These are phyloP conservation scores for Gracilaria domingensis DNA, from an alignment of 23 red algal genomes.

Conservation along the genomic window DNA sequence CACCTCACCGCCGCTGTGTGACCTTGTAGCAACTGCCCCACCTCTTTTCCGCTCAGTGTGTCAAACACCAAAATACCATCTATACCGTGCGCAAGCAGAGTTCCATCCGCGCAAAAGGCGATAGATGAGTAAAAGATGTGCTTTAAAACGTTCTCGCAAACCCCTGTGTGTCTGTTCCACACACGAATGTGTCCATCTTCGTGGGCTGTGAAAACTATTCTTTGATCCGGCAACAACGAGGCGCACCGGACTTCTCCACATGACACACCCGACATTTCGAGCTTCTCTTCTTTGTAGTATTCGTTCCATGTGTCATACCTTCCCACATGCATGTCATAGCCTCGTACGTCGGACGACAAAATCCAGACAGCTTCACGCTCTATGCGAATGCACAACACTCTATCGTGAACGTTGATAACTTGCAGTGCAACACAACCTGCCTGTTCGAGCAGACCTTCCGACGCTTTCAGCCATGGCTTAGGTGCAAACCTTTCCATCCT, in stretches of 20 bases:
- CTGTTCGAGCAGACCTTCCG: background rate
- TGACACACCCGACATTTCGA: too few relatives aligned
- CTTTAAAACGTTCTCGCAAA: background rate
- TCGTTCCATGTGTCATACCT: too few relatives aligned
- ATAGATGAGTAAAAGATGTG: background rate
- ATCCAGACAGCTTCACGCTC: background rate
- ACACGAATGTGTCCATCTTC: background rate
- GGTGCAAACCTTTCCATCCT: conserved; percentile 25
- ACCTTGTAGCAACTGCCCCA: background rate
- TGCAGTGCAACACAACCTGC: background rate
- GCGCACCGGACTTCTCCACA: background rate
- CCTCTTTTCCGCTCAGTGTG: background rate
- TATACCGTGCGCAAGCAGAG: background rate
- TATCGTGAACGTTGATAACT: background rate
- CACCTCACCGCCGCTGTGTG: background rate
- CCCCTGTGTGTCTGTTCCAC: background rate
- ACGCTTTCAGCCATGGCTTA: conserved; percentile 11
- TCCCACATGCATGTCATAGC: too few relatives aligned
- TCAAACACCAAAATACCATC: background rate
- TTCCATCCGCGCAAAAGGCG: background rate
- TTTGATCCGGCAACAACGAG: background rate
- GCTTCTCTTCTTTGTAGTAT: too few relatives aligned
- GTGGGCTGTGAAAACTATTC: background rate
- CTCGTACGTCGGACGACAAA: background rate
- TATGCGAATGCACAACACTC: background rate